Evolutionary conservation across 2,329 filamentous ascomycete species (phyloP), one percentile per base, ranked within the genome.

Genomic region (Bimuria novae-zelandiae): DNA sequence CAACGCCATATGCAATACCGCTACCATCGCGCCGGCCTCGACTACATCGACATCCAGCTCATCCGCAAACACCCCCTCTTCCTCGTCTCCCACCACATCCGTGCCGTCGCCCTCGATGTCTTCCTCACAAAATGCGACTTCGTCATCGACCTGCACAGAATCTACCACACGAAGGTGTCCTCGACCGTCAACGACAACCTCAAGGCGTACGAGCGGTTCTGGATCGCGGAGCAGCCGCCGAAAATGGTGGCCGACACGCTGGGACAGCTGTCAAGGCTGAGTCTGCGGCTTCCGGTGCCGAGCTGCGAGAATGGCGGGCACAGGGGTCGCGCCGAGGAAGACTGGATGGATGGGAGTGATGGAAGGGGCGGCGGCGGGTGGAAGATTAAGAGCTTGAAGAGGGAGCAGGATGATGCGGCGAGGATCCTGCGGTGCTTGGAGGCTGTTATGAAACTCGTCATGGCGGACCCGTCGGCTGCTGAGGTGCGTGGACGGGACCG

Each of bases 221-320:
- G 65, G 65, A 52, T 58, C 21, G 36, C 29, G 11, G 49, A 51
- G 6, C 4, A 32, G n/a, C 54, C 57, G 1, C 65, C 65, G 4
- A 47, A 53, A 6, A 59, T 62, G 55, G 59, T 67, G 4, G 54
- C 48, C 11, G 47, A 54, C 5, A 54, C 60, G 23, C 53, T 68
- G n/a, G 44, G 32, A 2, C 57, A 42, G 17, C 51, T 64, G 17
- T 63, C 54, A 3, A 62, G 57, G 22, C 25, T 68, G 1, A 54
- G 60, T 22, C 43, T 68, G 21, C 60, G 63, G 21, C 56, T 68
- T n/a, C 63, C 65, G 6, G 61, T 66, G 2, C 62, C 64, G 5
- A 62, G 60, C 19, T 59, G 56, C 8, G 64, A 66, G 37, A 48
- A 60, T 4, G 41, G 45, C 19, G 46, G 42, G 7, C 49, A 49